Evolutionary conservation across 257 asterid genomes (phyloP).

Genomic region (Penstemon barbatus): DNA sequence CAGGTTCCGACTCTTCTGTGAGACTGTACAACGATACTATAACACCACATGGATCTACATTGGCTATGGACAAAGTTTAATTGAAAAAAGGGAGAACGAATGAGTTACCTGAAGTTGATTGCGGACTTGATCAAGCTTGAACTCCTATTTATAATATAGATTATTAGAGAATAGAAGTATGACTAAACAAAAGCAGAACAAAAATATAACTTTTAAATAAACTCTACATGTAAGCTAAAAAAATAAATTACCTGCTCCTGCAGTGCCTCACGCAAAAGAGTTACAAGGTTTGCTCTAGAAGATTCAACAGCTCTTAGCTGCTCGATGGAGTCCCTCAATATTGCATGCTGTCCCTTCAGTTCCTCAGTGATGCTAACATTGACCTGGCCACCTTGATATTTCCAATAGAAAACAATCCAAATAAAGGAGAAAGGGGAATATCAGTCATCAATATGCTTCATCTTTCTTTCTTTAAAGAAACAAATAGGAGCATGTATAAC

Average conservation of each 20-base stretch:
- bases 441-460: constrained; percentile 2
- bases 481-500: background rate
- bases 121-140: constrained; percentile 79
- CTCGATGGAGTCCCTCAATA: constrained; percentile 70
- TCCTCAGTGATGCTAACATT: constrained; percentile 52
- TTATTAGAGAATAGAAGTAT: constrained; percentile 24
- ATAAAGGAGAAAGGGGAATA: background rate
- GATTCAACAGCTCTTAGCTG: constrained; percentile 65
- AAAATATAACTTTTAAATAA: background rate
- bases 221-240: background rate
- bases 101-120: constrained; percentile 71
- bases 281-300: constrained; percentile 67
- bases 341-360: constrained; percentile 67
- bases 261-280: constrained; percentile 72
- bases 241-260: constrained; percentile 70
- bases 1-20: background rate
- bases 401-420: constrained; percentile 5
- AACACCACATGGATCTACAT: background rate
- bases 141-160: constrained; percentile 45
- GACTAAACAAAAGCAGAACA: constrained; percentile 4
- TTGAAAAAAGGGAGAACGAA: background rate
- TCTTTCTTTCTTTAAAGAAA: background rate
- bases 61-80: background rate
- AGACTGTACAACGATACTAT: background rate
- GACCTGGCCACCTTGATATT: constrained; percentile 32